Evolutionary conservation across 2,329 filamentous ascomycete species (phyloP).

Genomic region (Colletotrichum tofieldiae): DNA sequence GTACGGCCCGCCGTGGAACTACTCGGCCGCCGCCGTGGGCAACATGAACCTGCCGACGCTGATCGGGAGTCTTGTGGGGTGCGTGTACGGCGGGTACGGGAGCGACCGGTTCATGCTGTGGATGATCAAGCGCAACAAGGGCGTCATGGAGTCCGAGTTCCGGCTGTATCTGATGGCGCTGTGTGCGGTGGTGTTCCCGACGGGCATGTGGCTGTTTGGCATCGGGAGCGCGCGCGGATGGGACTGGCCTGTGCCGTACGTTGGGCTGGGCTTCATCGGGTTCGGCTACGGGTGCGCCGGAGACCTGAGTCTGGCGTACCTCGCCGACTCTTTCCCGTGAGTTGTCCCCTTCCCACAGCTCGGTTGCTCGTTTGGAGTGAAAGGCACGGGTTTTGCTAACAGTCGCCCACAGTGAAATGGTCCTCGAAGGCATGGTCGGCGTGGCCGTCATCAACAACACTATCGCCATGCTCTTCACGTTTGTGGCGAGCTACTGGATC

Average conservation of each 20-base stretch:
- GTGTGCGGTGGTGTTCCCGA: conserved; percentile 65
- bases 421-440: conserved; percentile 72
- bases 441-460: conserved; percentile 72
- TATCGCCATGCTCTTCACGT: conserved; percentile 69
- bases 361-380: accelerated
- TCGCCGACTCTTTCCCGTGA: conserved; percentile 68
- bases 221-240: conserved; percentile 66
- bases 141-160: conserved; percentile 70
- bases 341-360: background rate
- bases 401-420: conserved; percentile 57
- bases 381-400: background rate
- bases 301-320: conserved; percentile 69
- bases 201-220: conserved; percentile 68
- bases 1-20: conserved; percentile 69
- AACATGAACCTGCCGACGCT: conserved; percentile 72
- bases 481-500: conserved; percentile 65
- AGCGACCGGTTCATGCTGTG: conserved; percentile 70
- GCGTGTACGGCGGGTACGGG: conserved; percentile 71
- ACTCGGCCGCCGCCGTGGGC: conserved; percentile 66
- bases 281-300: conserved; percentile 74
- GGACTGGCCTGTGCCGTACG: conserved; percentile 68
- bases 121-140: conserved; percentile 68
- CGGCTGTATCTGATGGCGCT: conserved; percentile 67
- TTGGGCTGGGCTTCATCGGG: conserved; percentile 71
- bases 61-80: conserved; percentile 69